A percentile compares a stretch with the other conserved stretches of the same genome.
These are phyloP conservation scores for Starmerella potacharoeniae DNA, from an alignment of 805 yeast genomes.

Conservation along the genomic window DNA sequence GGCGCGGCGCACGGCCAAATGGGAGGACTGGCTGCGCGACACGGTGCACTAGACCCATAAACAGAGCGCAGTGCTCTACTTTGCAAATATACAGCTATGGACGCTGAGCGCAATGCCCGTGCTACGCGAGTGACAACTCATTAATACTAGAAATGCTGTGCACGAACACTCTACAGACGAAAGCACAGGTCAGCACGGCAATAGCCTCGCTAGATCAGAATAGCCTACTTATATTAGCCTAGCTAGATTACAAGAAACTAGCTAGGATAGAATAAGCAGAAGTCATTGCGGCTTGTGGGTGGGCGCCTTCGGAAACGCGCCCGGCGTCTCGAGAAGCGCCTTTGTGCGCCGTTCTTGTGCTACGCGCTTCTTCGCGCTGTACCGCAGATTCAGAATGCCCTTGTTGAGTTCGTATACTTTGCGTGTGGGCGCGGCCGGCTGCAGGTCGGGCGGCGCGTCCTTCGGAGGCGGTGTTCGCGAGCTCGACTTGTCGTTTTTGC, in stretches of 20 bases:
- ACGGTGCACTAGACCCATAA: not conserved
- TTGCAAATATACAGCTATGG: no score
- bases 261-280: no score
- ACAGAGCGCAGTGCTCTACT: no score
- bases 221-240: no score
- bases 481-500: slow-evolving; percentile 5
- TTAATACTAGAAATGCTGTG: no score
- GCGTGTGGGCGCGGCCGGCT: not conserved
- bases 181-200: no score
- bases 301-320: slow-evolving; percentile 30
- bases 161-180: no score
- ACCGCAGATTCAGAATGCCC: slow-evolving; percentile 35
- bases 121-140: no score
- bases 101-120: no score
- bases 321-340: slow-evolving; percentile 26
- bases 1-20: slow-evolving; percentile 41
- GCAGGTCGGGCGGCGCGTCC: not conserved
- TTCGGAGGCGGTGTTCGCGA: no score
- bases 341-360: slow-evolving; percentile 26
- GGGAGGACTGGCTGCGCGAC: slow-evolving; percentile 59
- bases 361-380: slow-evolving; percentile 25
- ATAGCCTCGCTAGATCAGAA: no score
- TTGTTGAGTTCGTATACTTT: slow-evolving; percentile 28
- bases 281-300: slow-evolving; percentile 17
- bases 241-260: not conserved